Base-by-base conservation (phyloP, 208 protist species). In the Lotmaria passim region DNA sequence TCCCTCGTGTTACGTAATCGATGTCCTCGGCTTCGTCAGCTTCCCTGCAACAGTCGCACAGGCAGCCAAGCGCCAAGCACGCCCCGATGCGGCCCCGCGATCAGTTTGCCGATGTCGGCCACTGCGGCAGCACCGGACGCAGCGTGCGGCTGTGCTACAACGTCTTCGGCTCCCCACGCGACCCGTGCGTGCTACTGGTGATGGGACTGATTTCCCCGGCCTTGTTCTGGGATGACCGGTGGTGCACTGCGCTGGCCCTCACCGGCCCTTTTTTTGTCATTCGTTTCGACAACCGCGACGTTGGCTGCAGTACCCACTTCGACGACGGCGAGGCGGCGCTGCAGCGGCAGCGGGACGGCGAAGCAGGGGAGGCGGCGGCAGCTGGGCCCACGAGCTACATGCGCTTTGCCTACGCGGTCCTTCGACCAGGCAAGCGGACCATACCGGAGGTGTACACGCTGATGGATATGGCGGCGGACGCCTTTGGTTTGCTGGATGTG, bases 271-370 rank as follows among this genome's bases (percentile, higher is more conserved):
- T 78, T 67, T 70, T 70, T 38, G 86, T 93, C 17, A 78, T 95
- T 17, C 90, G 90, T 33, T 93, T 83, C 48, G 90, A 95, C 75
- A 89, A 93, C 68, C 74, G 90, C 23, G 86, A 93, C 62, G 71
- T 86, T 7, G 90, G 90, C 31, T 81, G 79, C 52, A 88, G 79
- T 82, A 93, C 90, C n/a, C 81, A 91, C 75, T 46, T 89, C n/a
- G 75, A 86, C 43, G 36, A 55, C 23, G 64, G 64, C n/a, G 21
- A n/a, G n/a, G n/a, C n/a, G n/a, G n/a, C n/a, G 28, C 28, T 7
- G 19, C 43, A 21, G 19, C 43, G 21, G 30, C 7, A 36, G 50
- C 14, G 7, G 44, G 30, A 63, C 33, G 6, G 19, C 23, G 26
- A 28, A 34, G 48, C n/a, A 6, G 72, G 46, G 14, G 30, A 41